These are phyloP conservation scores for Carex myosuroides DNA, from an alignment of 176 grass and related monocot species.

Conservation along the genomic window DNA sequence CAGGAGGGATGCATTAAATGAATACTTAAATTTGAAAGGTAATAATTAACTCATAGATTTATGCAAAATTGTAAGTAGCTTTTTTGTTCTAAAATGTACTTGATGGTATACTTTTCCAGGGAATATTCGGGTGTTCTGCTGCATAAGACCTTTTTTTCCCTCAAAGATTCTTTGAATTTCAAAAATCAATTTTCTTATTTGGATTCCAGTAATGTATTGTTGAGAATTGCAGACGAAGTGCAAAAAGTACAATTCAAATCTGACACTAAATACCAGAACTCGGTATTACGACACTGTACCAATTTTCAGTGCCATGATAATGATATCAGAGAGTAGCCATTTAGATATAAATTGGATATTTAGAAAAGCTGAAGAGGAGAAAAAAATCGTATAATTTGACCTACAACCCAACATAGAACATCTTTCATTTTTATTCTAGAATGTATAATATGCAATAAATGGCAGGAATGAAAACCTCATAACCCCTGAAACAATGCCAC, in stretches of 20 bases:
- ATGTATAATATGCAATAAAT: too few relatives aligned
- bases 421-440: too few relatives aligned
- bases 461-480: too few relatives aligned
- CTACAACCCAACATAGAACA: too few relatives aligned
- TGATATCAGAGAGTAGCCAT: too few relatives aligned
- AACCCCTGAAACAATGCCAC: too few relatives aligned
- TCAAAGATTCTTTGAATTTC: constrained; percentile 33
- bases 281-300: too few relatives aligned
- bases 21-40: constrained; percentile 96
- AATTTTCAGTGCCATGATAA: too few relatives aligned
- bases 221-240: constrained; percentile 57
- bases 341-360: too few relatives aligned
- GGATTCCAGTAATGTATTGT: constrained; percentile 62
- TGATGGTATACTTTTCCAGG: constrained; percentile 37
- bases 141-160: constrained; percentile 54
- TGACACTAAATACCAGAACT: too few relatives aligned
- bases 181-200: constrained; percentile 35
- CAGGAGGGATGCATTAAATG: constrained; percentile 67
- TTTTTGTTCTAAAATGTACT: neutral
- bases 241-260: constrained; percentile 69
- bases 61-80: neutral
- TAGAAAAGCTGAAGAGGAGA: too few relatives aligned
- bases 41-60: constrained; percentile 23
- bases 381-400: too few relatives aligned
- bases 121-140: constrained; percentile 88